Conservation (phyloP, 2,329 filamentous ascomycete species). For the Atkinsonella texensis region DNA sequence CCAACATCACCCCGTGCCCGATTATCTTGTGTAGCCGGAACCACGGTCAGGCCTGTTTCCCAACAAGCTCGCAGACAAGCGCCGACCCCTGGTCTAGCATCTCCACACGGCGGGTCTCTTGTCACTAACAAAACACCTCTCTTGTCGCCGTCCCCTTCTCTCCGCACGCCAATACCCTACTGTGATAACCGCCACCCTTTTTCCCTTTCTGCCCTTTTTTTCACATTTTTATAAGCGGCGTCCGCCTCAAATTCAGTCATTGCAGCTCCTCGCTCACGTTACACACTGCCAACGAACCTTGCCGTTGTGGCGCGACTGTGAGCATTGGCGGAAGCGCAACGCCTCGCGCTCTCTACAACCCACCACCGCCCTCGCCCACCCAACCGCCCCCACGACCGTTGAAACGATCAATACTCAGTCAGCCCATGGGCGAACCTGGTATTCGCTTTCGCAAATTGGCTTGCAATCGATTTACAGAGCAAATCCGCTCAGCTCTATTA, state of each 20-base stretch:
- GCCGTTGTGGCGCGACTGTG: conserved; percentile 10
- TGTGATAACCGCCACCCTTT: conserved; percentile 3
- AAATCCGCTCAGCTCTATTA: too few relatives aligned
- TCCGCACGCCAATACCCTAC: conserved; percentile 2
- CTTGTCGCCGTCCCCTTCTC: conserved; percentile 2
- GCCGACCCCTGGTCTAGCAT: conserved; percentile 6
- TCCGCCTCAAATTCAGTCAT: conserved; percentile 4
- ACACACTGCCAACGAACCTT: conserved; percentile 19
- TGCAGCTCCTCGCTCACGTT: conserved; percentile 6
- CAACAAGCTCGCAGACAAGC: conserved; percentile 5
- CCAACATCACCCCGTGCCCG: not conserved
- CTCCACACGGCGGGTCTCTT: conserved; percentile 2
- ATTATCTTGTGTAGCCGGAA: conserved; percentile 2
- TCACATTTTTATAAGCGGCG: conserved; percentile 7
- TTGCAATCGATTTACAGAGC: not conserved
- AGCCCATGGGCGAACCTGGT: not conserved
- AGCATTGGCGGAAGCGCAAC: not conserved
- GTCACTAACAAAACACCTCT: conserved; percentile 1
- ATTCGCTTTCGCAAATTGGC: not conserved
- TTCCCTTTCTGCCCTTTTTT: conserved; percentile 7
- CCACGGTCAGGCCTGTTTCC: conserved; percentile 4
- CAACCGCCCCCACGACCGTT: not conserved
- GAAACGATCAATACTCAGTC: not conserved
- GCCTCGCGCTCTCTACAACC: not conserved
- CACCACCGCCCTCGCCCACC: not conserved